Evolutionary conservation across 345 rosid species (phyloP).

Genomic region (Populus pruinosa): DNA sequence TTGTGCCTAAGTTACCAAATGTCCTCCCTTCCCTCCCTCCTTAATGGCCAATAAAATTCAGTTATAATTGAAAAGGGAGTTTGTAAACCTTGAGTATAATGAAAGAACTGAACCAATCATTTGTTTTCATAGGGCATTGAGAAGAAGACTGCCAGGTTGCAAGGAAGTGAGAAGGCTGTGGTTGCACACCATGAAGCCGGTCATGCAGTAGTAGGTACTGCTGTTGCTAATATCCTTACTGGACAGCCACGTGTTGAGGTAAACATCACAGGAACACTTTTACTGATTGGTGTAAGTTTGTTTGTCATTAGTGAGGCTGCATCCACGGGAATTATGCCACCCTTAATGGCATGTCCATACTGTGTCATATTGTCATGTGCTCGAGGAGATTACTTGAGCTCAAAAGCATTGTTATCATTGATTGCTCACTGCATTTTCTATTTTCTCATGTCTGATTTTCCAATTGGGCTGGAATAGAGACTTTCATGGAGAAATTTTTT

Average conservation of each 20-base stretch:
- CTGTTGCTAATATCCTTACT: slow-evolving; percentile 80
- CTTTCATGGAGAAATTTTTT: not conserved
- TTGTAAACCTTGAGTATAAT: not conserved
- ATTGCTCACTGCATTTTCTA: not conserved
- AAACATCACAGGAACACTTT: not conserved
- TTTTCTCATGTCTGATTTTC: not conserved
- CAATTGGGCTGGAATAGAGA: not conserved
- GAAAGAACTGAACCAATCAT: not conserved
- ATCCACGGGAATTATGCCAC: not conserved
- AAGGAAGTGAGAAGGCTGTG: slow-evolving; percentile 85
- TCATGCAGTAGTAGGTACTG: slow-evolving; percentile 97
- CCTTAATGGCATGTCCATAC: not conserved
- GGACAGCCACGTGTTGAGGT: slow-evolving; percentile 96
- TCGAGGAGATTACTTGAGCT: not conserved
- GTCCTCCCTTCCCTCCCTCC: not conserved
- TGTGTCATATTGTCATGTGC: not conserved
- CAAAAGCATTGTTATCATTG: not conserved
- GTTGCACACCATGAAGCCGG: slow-evolving; percentile 99
- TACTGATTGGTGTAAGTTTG: not conserved
- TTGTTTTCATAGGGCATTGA: slow-evolving; percentile 69
- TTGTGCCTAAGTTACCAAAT: not conserved
- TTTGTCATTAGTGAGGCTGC: not conserved
- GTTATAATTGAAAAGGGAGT: not conserved
- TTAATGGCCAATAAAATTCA: not conserved
- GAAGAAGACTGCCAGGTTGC: slow-evolving; percentile 86